Evolutionary conservation across 768 basidiomycete genomes (phyloP).

Genomic region (Mrakia gelida): DNA sequence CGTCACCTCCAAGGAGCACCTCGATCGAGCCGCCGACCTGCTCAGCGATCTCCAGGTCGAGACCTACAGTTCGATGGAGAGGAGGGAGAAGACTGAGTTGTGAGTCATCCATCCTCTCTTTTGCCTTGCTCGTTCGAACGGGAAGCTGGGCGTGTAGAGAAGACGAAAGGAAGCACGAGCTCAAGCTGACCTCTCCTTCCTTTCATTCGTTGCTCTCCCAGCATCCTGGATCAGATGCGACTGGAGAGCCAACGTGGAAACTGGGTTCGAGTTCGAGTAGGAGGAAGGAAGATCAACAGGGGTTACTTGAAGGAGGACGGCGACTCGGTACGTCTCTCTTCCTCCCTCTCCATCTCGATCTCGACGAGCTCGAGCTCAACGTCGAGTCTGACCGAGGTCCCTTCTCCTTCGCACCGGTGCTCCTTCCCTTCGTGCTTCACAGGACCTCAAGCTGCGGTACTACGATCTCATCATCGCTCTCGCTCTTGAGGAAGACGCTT

Average conservation of each 20-base stretch:
- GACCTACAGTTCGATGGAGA: constrained; percentile 98
- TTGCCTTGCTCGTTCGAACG: background rate
- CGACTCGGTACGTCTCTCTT: constrained; percentile 63
- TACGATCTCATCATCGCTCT: constrained; percentile 96
- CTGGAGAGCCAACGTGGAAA: constrained; percentile 55
- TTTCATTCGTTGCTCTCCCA: constrained; percentile 21
- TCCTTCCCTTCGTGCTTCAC: constrained; percentile 8
- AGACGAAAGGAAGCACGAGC: background rate
- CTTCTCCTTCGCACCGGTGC: too few species aligned
- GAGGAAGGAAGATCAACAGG: constrained; percentile 89
- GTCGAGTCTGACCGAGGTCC: background rate
- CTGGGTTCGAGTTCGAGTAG: constrained; percentile 88
- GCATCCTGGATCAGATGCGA: constrained; percentile 93
- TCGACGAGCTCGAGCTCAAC: background rate
- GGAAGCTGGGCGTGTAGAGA: background rate
- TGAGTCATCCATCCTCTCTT: constrained; percentile 35
- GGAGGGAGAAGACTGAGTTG: constrained; percentile 96
- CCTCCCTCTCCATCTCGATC: background rate
- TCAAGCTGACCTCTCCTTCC: background rate
- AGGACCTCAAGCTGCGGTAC: constrained; percentile 94
- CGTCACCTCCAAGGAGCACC: constrained; percentile 56
- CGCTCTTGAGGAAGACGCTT: constrained; percentile 74
- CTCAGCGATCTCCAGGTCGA: constrained; percentile 95
- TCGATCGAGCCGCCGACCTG: constrained; percentile 83
- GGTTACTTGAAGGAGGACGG: constrained; percentile 81